These are phyloP conservation scores for Boletus tylopilopsis DNA, from an alignment of 768 basidiomycete genomes.

Conservation along the genomic window DNA sequence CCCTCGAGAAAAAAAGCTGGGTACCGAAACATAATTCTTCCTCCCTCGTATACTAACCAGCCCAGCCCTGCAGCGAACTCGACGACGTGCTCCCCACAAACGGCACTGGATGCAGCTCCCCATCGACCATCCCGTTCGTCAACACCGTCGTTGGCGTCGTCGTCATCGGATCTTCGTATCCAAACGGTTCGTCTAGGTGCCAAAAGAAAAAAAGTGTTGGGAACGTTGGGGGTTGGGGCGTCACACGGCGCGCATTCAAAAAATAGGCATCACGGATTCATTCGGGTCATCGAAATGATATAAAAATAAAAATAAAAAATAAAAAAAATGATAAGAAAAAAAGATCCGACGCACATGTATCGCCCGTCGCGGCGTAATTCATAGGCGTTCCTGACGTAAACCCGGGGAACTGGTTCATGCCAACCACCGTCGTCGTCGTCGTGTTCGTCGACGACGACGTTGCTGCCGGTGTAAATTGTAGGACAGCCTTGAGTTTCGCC, in stretches of 20 bases:
- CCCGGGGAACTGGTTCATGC: constrained; percentile 10
- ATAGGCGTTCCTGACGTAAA: constrained; percentile 18
- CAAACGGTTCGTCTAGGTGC: constrained; percentile 14
- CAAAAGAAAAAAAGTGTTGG: too few relatives aligned
- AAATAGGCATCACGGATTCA: neutral
- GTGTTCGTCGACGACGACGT: neutral
- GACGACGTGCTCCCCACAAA: constrained; percentile 22
- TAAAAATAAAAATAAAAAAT: constrained; percentile 1
- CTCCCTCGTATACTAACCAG: constrained; percentile 22
- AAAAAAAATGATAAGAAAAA: neutral
- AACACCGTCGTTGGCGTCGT: neutral
- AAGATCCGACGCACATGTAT: constrained; percentile 27
- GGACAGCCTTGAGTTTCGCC: constrained; percentile 25
- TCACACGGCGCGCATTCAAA: neutral
- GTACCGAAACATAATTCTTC: neutral
- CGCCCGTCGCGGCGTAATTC: constrained; percentile 20
- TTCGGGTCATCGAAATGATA: constrained; percentile 2
- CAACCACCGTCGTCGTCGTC: too few relatives aligned
- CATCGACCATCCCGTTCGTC: constrained; percentile 5
- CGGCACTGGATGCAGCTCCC: neutral
- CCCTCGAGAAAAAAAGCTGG: neutral
- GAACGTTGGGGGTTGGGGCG: too few relatives aligned
- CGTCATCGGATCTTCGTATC: constrained; percentile 10
- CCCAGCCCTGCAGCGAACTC: constrained; percentile 30
- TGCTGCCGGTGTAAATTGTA: constrained; percentile 18